These are phyloP conservation scores for Cutaneotrichosporon cyanovorans DNA, from an alignment of 1,284 basidiomycete species.

Conservation along the genomic window DNA sequence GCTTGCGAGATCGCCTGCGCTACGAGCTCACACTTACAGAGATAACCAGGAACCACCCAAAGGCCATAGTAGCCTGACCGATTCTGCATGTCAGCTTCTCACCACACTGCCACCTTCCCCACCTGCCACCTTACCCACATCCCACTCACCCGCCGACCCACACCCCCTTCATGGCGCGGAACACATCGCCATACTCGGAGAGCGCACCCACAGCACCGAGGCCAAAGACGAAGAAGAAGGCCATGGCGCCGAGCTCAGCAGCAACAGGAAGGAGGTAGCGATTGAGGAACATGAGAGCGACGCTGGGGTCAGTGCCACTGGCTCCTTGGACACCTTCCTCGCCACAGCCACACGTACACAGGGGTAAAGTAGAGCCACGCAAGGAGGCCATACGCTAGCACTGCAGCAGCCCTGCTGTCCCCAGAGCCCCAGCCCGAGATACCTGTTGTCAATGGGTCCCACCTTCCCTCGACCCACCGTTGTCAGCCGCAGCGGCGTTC, in stretches of 20 bases:
- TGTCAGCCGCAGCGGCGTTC: not conserved
- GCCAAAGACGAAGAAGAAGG: constrained; percentile 13
- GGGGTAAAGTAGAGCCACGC: not conserved
- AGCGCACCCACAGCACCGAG: constrained; percentile 9
- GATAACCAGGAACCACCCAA: constrained; percentile 37
- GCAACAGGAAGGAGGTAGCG: constrained; percentile 2
- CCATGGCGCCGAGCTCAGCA: constrained; percentile 3
- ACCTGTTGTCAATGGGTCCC: no score
- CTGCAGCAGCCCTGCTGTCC: no score
- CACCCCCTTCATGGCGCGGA: not conserved
- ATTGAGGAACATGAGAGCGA: constrained; percentile 8
- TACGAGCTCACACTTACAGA: no score
- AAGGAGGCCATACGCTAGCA: no score
- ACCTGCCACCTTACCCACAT: not conserved
- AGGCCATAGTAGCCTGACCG: constrained; percentile 29
- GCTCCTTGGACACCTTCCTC: constrained; percentile 18
- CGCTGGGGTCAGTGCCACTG: constrained; percentile 1
- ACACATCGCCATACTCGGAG: no score
- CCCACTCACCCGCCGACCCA: not conserved
- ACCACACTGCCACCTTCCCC: no score
- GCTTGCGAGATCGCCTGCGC: no score
- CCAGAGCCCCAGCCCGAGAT: no score
- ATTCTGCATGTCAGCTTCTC: constrained; percentile 17
- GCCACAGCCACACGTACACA: constrained; percentile 26
- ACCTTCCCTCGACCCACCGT: not conserved